phyloP scores from a whole-genome alignment of 2,329 filamentous ascomycete genomes.

The Ophiostoma ulmi region DNA sequence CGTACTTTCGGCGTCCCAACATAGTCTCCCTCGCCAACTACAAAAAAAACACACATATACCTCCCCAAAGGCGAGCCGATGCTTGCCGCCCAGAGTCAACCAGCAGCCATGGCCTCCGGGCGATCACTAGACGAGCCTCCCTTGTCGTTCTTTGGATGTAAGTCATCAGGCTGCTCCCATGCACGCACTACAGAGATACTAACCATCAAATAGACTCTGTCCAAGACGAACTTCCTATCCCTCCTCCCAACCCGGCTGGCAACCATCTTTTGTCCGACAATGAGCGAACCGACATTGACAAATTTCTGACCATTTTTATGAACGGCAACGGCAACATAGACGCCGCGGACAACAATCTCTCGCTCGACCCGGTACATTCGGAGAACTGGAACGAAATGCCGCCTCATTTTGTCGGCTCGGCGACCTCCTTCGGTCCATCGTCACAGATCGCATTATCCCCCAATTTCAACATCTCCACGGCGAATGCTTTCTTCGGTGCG shows the following conservation, averaged over 20 bases:
- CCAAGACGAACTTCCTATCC: slow-evolving; percentile 41
- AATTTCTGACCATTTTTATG: slow-evolving; percentile 53
- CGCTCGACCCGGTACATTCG: slow-evolving; percentile 47
- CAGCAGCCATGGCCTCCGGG: slow-evolving; percentile 54
- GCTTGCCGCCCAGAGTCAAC: slow-evolving; percentile 50
- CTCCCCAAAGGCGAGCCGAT: slow-evolving; percentile 37
- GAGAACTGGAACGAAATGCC: slow-evolving; percentile 56
- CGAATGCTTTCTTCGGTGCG: neutral
- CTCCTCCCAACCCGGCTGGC: slow-evolving; percentile 58
- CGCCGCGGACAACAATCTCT: slow-evolving; percentile 25
- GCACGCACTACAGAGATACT: neutral
- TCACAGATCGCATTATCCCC: slow-evolving; percentile 18
- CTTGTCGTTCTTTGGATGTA: slow-evolving; percentile 61
- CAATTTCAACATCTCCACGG: slow-evolving; percentile 29
- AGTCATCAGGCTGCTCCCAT: slow-evolving; percentile 30
- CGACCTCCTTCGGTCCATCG: slow-evolving; percentile 54
- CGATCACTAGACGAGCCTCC: slow-evolving; percentile 45
- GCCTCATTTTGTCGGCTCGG: slow-evolving; percentile 60
- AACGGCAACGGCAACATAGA: slow-evolving; percentile 38
- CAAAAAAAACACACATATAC: neutral
- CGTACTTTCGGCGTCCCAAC: neutral
- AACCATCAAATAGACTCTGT: slow-evolving; percentile 41
- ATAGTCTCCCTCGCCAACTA: neutral
- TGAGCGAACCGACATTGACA: slow-evolving; percentile 54
- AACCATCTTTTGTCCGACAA: slow-evolving; percentile 59